Evolutionary conservation across 106 monocot species (phyloP), one percentile per base, ranked within the genome.

Genomic region (Platanthera guangdongensis): DNA sequence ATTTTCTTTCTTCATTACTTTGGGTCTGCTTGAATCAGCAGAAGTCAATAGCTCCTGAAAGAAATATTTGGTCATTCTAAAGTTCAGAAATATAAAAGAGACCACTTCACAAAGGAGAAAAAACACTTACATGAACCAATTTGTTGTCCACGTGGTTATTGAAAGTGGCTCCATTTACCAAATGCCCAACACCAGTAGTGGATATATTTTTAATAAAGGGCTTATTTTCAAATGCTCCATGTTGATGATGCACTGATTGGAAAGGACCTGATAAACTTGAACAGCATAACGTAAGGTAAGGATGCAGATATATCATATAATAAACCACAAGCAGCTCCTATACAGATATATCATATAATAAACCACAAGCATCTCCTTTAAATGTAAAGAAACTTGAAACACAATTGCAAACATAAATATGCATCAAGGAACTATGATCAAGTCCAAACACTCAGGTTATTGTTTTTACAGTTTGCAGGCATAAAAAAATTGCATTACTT

Each of bases 181-280:
- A 81, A 76, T 80, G 83, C 52, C 51, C 72, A 60, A 76, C 81
- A 51, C 51, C 28, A 82, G 74, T 48, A 75, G 22, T 72, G 52
- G 45, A 51, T 21, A 60, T 76, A 78, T 81, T 78, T 81, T 84
- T 81, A 52, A 85, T 83, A 72, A 85, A 83, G 45, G 75, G 83
- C 74, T 91, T 94, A 68, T 72, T 80, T 60, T 94, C 90, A 59
- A 50, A 28, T 48, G 72, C 47, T 59, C 83, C 75, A 84, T 80
- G 84, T 55, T 82, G 74, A 74, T 50, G 72, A 72, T 51, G 84
- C 54, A 74, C 78, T 76, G 83, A 79, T 75, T 75, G 80, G 75
- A 82, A n/a, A 83, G 78, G 72, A 88, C 92, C 99, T 94, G 92
- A 92, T 78, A 89, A 87, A 85, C 91, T 91, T 90, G 82, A 86